Conservation (phyloP, 2,329 filamentous ascomycete species). For the Paecilomyces sp. region DNA sequence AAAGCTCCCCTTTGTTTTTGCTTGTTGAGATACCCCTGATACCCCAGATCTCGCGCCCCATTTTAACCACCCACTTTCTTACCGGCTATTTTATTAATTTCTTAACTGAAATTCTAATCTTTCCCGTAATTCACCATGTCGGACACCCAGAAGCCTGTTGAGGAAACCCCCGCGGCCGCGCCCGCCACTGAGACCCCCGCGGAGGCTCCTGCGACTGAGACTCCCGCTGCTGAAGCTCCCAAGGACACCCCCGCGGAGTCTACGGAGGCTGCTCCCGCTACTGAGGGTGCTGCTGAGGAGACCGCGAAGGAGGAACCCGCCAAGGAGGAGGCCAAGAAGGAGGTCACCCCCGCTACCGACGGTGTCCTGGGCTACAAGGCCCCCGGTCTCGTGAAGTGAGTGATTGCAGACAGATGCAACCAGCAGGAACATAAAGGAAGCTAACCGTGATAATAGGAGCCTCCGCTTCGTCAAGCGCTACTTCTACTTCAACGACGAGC, state of each 20-base stretch:
- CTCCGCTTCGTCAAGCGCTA: conserved; percentile 87
- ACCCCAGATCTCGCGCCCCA: conserved; percentile 6
- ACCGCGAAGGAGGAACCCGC: conserved; percentile 25
- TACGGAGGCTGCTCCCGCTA: conserved; percentile 12
- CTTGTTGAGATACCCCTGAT: conserved; percentile 25
- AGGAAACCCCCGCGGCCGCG: conserved; percentile 43
- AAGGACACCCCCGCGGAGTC: conserved; percentile 16
- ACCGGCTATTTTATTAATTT: neutral
- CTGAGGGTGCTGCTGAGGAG: conserved; percentile 31
- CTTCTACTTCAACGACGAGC: conserved; percentile 76
- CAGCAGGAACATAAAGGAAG: conserved; percentile 3
- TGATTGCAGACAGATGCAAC: conserved; percentile 2
- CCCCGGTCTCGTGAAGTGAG: conserved; percentile 84
- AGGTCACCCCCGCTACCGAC: conserved; percentile 67
- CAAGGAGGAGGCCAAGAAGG: conserved; percentile 41
- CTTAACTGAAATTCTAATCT: conserved; percentile 9
- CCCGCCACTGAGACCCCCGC: conserved; percentile 25
- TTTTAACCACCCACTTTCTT: conserved; percentile 2
- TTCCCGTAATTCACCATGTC: conserved; percentile 52
- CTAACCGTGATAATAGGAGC: conserved; percentile 52
- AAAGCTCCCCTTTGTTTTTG: conserved; percentile 15
- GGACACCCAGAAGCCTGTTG: conserved; percentile 64
- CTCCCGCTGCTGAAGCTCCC: conserved; percentile 25
- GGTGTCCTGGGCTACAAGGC: conserved; percentile 86
- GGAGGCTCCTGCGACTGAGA: conserved; percentile 20